Evolutionary conservation across 2,329 filamentous ascomycete species (phyloP), one percentile per base, ranked within the genome.

Genomic region (Colletotrichum brevisporum): DNA sequence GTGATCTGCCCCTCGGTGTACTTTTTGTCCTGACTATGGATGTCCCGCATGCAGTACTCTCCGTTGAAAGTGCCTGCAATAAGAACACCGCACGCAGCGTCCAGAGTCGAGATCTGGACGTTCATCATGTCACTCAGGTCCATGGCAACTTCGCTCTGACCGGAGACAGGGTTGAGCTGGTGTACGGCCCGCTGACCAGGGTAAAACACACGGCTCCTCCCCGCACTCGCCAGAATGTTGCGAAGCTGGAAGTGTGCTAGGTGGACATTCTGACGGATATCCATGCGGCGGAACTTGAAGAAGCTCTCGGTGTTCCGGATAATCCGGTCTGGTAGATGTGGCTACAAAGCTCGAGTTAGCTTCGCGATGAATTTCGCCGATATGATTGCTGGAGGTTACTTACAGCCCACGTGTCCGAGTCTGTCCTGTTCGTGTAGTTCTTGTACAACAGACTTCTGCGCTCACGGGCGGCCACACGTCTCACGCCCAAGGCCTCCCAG

Each of bases 191-290:
- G 81, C 48, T 77, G 75, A 43, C 83, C 83, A 3, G 89, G 85
- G 73, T 91, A 91, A 74, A 88, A 91, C 9, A 84, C 82, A 50
- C 86, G 84, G 6, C 84, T 86, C 39, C 85, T 82, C 9, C 86
- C 88, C 5, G 86, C 83, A 73, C 85, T 86, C 2, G 87, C 88
- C 21, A 92, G 78, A 16, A 91, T 81, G 73, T 90, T 90, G 51
- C 90, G 87, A 13, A 92, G 81, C 75, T 92, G 90, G 70, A 91
- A 92, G 77, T 92, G 90, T n/a, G 88, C 82, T 18, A 91, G 77
- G 69, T 84, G 81, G 26, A 89, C 81, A 58, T 89, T 82, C 21
- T 81, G 82, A 53, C 84, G 82, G 50, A 91, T 81, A 69, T 87
- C 82, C 83, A 90, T 89, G 47, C 81, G 83, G 48, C 83, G 83